Evolutionary conservation across 805 yeast genomes (phyloP).

Genomic region (Ogataea chonburiensis): DNA sequence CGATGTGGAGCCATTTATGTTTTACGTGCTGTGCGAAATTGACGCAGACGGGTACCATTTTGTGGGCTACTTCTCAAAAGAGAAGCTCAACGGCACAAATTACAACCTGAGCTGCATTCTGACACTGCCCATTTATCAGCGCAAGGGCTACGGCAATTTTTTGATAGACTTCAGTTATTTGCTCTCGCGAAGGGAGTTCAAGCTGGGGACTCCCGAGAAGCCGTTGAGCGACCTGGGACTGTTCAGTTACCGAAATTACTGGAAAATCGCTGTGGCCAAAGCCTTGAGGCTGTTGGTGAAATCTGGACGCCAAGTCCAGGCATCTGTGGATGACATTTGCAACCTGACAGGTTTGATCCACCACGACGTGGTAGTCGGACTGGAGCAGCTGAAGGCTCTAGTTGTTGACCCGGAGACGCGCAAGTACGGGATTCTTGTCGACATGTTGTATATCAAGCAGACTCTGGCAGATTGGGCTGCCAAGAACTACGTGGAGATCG

Average conservation of each 20-base stretch:
- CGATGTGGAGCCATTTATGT: slow-evolving; percentile 93
- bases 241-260: slow-evolving; percentile 80
- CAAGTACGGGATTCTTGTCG: slow-evolving; percentile 53
- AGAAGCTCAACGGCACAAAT: slow-evolving; percentile 67
- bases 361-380: slow-evolving; percentile 82
- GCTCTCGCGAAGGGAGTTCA: slow-evolving; percentile 69
- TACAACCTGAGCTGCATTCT: slow-evolving; percentile 89
- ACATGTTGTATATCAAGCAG: slow-evolving; percentile 41
- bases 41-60: slow-evolving; percentile 60
- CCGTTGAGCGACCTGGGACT: slow-evolving; percentile 88
- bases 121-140: slow-evolving; percentile 82
- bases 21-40: slow-evolving; percentile 77
- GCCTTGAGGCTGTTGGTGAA: slow-evolving; percentile 33
- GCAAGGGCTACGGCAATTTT: slow-evolving; percentile 86
- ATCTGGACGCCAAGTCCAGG: slow-evolving; percentile 3
- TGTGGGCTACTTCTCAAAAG: slow-evolving; percentile 94
- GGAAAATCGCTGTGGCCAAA: slow-evolving; percentile 68
- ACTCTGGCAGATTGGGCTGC: slow-evolving; percentile 50
- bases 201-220: slow-evolving; percentile 91
- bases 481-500: slow-evolving; percentile 52
- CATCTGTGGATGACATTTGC: slow-evolving; percentile 62
- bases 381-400: slow-evolving; percentile 73
- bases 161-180: slow-evolving; percentile 88
- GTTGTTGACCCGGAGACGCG: slow-evolving; percentile 44
- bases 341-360: slow-evolving; percentile 79